Evolutionary conservation across 768 basidiomycete genomes (phyloP).

Genomic region (Neoboletus magnificus): DNA sequence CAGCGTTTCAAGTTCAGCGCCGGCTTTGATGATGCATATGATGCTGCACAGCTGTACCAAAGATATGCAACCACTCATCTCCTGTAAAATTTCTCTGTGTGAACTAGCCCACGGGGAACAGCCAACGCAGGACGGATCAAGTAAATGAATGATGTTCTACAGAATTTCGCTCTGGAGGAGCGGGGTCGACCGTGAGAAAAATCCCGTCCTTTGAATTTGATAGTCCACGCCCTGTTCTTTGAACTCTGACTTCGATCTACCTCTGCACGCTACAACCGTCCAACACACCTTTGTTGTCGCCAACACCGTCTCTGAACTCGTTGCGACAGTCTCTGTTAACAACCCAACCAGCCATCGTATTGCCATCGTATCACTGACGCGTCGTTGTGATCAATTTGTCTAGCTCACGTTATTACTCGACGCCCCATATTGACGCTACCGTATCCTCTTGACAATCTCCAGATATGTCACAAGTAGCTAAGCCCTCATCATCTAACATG

Average conservation of each 20-base stretch:
- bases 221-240: constrained; percentile 22
- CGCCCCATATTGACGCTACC: constrained; percentile 11
- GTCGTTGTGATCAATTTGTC: constrained; percentile 22
- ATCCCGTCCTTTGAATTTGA: constrained; percentile 25
- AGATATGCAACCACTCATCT: background rate
- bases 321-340: constrained; percentile 13
- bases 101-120: background rate
- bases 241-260: constrained; percentile 32
- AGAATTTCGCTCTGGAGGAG: background rate
- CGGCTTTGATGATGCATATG: background rate
- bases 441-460: constrained; percentile 8
- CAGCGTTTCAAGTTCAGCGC: background rate
- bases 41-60: background rate
- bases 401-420: constrained; percentile 10
- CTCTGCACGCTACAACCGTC: constrained; percentile 11
- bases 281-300: constrained; percentile 10
- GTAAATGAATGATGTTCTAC: background rate
- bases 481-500: constrained; percentile 34
- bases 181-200: constrained; percentile 26
- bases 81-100: background rate
- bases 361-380: constrained; percentile 19
- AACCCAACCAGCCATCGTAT: constrained; percentile 14
- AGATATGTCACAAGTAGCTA: constrained; percentile 31
- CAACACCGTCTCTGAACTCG: constrained; percentile 8
- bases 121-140: background rate